A percentile compares a stretch with the other conserved stretches of the same genome.
These are phyloP conservation scores for Blastobotrys attinorum DNA, from an alignment of 805 yeast genomes.

Conservation along the genomic window DNA sequence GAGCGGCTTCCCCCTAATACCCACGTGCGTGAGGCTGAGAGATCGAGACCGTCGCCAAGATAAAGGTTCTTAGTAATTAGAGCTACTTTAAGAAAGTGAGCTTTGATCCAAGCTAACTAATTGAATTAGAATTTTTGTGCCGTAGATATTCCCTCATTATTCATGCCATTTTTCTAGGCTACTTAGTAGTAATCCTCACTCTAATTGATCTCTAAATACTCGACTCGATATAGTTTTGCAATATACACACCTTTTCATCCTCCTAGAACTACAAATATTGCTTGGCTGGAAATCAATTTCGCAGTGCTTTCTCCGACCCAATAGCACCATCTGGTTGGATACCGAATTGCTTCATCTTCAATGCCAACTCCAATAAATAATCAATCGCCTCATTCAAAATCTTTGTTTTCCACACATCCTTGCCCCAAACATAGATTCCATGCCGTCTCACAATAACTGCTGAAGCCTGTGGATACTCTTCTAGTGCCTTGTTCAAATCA, in stretches of 20 bases:
- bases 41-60: too few species aligned
- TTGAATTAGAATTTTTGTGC: neutral
- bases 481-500: slow-evolving; percentile 54
- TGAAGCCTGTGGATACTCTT: slow-evolving; percentile 64
- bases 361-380: slow-evolving; percentile 74
- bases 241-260: neutral
- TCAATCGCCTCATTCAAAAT: slow-evolving; percentile 90
- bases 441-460: slow-evolving; percentile 90
- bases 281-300: too few species aligned
- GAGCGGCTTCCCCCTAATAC: too few species aligned
- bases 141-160: too few species aligned
- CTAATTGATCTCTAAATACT: neutral
- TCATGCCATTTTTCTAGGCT: neutral
- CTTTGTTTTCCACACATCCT: slow-evolving; percentile 85
- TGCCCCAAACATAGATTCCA: slow-evolving; percentile 97
- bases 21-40: too few species aligned
- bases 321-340: slow-evolving; percentile 33
- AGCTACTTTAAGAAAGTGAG: too few species aligned
- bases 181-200: neutral
- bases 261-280: too few species aligned
- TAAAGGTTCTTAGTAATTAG: too few species aligned
- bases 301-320: slow-evolving; percentile 18
- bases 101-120: too few species aligned
- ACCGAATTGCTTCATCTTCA: slow-evolving; percentile 69
- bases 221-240: neutral